Evolutionary conservation across 805 yeast species (phyloP).

Genomic region (Hanseniaspora jakobsenii): DNA sequence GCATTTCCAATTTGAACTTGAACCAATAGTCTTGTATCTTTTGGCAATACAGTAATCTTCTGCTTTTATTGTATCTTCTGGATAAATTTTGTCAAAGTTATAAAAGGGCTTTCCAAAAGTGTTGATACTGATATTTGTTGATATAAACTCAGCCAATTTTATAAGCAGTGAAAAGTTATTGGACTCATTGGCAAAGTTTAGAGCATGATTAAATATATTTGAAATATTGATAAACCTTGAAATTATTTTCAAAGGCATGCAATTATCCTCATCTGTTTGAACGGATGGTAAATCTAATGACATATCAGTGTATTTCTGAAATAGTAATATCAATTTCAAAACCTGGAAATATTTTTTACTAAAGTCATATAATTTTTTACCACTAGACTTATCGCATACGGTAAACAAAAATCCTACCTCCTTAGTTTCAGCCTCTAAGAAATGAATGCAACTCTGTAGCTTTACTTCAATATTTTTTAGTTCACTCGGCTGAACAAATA

Average conservation of each 20-base stretch:
- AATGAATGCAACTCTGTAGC: conserved; percentile 40
- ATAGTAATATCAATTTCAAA: conserved; percentile 40
- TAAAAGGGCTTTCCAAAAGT: conserved; percentile 23
- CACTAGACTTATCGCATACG: conserved; percentile 47
- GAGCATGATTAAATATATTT: conserved; percentile 47
- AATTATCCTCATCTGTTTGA: conserved; percentile 40
- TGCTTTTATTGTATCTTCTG: conserved; percentile 37
- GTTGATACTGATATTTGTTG: conserved; percentile 54
- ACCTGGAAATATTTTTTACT: conserved; percentile 52
- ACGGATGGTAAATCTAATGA: conserved; percentile 49
- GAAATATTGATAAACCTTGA: conserved; percentile 42
- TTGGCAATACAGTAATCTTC: conserved; percentile 57
- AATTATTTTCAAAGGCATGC: conserved; percentile 56
- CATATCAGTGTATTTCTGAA: conserved; percentile 40
- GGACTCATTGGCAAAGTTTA: conserved; percentile 48
- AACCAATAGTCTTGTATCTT: conserved; percentile 40
- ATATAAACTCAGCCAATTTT: conserved; percentile 50
- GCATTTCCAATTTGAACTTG: conserved; percentile 55
- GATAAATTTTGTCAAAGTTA: conserved; percentile 30
- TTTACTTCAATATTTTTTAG: conserved; percentile 39
- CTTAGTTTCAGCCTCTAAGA: conserved; percentile 31
- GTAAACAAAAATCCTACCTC: conserved; percentile 41
- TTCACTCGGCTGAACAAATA: conserved; percentile 50
- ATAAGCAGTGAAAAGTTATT: conserved; percentile 33
- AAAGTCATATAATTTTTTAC: conserved; percentile 64